These are phyloP conservation scores for Ustilago tritici DNA, from an alignment of 1,284 basidiomycete species.

Conservation along the genomic window DNA sequence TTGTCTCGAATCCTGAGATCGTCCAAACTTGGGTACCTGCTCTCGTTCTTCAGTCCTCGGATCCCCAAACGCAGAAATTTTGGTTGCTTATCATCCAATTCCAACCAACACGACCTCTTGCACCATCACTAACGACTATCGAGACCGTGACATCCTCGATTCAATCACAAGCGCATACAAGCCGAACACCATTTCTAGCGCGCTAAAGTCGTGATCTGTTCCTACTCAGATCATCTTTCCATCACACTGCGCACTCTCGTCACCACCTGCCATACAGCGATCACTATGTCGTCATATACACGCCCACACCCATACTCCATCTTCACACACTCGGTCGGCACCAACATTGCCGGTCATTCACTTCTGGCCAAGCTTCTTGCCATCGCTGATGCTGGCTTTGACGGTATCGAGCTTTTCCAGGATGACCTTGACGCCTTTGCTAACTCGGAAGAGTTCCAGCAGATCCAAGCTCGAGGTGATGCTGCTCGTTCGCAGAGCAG, in stretches of 20 bases:
- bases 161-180: not conserved
- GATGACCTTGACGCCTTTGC: slow-evolving; percentile 68
- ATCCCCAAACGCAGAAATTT: not conserved
- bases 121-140: not conserved
- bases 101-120: not conserved
- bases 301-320: slow-evolving; percentile 45
- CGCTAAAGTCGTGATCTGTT: not conserved
- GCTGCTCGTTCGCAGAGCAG: slow-evolving; percentile 2
- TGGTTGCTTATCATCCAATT: not conserved
- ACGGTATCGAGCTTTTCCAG: slow-evolving; percentile 69
- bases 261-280: not conserved
- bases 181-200: not conserved
- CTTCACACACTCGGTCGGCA: slow-evolving; percentile 58
- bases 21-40: slow-evolving; percentile 3
- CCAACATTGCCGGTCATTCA: slow-evolving; percentile 58
- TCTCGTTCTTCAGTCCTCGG: not conserved
- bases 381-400: slow-evolving; percentile 63
- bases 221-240: not conserved
- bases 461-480: slow-evolving; percentile 30
- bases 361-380: slow-evolving; percentile 65
- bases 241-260: not conserved
- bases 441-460: slow-evolving; percentile 49
- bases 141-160: no score
- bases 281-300: slow-evolving; percentile 17
- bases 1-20: not conserved